Conservation (phyloP, 352 stramenopile species). For the Phytophthora kernoviae region DNA sequence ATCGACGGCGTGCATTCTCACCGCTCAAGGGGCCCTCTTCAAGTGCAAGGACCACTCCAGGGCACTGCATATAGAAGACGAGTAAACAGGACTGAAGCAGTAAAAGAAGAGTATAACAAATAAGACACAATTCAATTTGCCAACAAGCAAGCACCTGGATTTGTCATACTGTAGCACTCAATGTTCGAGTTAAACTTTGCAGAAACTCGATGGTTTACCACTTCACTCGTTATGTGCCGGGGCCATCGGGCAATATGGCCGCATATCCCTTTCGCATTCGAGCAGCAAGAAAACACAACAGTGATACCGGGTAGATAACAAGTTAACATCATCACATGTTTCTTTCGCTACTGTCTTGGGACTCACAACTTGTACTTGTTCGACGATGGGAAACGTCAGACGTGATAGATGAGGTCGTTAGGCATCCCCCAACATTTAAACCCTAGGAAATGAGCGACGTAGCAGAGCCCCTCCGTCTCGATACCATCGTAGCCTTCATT, state of each 20-base stretch:
- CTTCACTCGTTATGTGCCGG: no score
- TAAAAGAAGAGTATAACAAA: background rate
- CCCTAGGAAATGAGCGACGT: slow-evolving; percentile 50
- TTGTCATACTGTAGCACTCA: background rate
- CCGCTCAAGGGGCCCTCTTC: no score
- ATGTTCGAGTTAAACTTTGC: no score
- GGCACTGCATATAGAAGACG: background rate
- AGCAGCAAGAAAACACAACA: no score
- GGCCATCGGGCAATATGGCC: no score
- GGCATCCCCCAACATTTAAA: slow-evolving; percentile 60
- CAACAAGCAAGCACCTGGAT: background rate
- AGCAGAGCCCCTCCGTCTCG: slow-evolving; percentile 53
- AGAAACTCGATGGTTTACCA: no score
- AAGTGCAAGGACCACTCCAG: background rate
- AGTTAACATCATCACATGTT: no score
- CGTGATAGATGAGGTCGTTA: slow-evolving; percentile 44
- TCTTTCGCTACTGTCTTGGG: no score
- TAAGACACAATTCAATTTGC: background rate
- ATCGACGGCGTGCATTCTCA: no score
- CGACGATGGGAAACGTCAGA: background rate
- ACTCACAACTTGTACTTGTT: no score
- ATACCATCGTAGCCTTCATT: slow-evolving; percentile 54
- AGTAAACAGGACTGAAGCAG: background rate
- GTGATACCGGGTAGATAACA: no score
- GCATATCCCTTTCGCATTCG: no score